phyloP scores from a whole-genome alignment of 768 basidiomycete genomes.

The Termitomyces sp. region DNA sequence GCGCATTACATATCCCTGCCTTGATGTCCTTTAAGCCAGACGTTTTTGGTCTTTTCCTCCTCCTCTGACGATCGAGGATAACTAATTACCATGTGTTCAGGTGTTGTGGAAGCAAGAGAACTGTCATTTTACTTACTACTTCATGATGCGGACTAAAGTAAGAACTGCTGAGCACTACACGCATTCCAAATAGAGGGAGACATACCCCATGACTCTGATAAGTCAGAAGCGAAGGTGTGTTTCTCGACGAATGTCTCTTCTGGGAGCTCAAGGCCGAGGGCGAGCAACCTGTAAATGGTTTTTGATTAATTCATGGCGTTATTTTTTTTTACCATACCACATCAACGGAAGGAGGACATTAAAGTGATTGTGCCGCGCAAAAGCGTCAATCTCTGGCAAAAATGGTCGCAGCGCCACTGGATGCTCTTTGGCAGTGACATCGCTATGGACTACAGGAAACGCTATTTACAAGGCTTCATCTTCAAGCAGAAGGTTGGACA shows the following conservation, averaged over 20 bases:
- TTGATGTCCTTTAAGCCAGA: constrained; percentile 51
- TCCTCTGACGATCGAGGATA: constrained; percentile 40
- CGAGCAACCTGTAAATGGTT: constrained; percentile 23
- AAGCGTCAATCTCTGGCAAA: constrained; percentile 31
- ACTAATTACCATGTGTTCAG: constrained; percentile 18
- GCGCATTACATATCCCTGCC: constrained; percentile 20
- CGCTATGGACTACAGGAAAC: constrained; percentile 26
- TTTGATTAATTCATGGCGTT: background rate
- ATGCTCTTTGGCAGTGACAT: constrained; percentile 29
- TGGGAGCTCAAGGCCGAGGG: constrained; percentile 41
- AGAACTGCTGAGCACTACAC: background rate
- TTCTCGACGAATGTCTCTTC: constrained; percentile 40
- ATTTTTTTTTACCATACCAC: constrained; percentile 18
- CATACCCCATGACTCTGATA: constrained; percentile 33
- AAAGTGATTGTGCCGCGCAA: constrained; percentile 32
- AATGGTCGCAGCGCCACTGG: constrained; percentile 34
- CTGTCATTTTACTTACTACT: constrained; percentile 34
- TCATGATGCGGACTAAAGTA: constrained; percentile 40
- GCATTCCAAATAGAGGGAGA: background rate
- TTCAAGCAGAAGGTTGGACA: background rate
- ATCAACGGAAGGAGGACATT: constrained; percentile 33
- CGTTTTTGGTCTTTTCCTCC: constrained; percentile 37
- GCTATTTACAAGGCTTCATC: background rate
- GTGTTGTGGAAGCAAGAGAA: no score
- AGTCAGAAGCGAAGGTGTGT: constrained; percentile 32